phyloP scores from a whole-genome alignment of 768 basidiomycete species.

The Sutorius australiensis region DNA sequence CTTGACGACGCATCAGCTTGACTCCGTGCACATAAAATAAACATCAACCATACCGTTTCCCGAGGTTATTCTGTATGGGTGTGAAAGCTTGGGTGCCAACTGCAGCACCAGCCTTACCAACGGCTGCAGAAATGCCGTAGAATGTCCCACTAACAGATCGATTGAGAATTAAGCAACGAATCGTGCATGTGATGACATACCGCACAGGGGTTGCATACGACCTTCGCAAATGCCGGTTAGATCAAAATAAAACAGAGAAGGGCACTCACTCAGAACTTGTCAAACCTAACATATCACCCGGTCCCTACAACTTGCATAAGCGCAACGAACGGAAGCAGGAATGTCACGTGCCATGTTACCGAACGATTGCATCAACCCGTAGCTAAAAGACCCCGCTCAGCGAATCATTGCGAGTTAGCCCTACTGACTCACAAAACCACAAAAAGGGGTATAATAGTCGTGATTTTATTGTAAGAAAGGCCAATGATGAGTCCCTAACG shows the following conservation, averaged over 20 bases:
- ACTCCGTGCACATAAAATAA: background rate
- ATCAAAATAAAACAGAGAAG: constrained; percentile 1
- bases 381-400: constrained; percentile 35
- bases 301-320: constrained; percentile 43
- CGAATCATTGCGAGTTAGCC: background rate
- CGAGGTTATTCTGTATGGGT: constrained; percentile 64
- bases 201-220: constrained; percentile 64
- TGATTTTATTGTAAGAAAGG: constrained; percentile 57
- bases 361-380: constrained; percentile 68
- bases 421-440: constrained; percentile 53
- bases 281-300: constrained; percentile 68
- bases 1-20: constrained; percentile 26
- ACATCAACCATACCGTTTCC: constrained; percentile 45
- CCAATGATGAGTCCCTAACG: constrained; percentile 51
- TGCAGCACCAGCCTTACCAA: constrained; percentile 72
- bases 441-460: constrained; percentile 59
- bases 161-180: background rate
- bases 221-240: constrained; percentile 28
- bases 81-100: constrained; percentile 68
- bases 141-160: constrained; percentile 50
- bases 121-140: constrained; percentile 64
- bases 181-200: constrained; percentile 24
- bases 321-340: background rate
- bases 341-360: constrained; percentile 53
- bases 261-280: constrained; percentile 58